Evolutionary conservation across 2,329 filamentous ascomycete species (phyloP).

Genomic region (Botryotinia calthae): DNA sequence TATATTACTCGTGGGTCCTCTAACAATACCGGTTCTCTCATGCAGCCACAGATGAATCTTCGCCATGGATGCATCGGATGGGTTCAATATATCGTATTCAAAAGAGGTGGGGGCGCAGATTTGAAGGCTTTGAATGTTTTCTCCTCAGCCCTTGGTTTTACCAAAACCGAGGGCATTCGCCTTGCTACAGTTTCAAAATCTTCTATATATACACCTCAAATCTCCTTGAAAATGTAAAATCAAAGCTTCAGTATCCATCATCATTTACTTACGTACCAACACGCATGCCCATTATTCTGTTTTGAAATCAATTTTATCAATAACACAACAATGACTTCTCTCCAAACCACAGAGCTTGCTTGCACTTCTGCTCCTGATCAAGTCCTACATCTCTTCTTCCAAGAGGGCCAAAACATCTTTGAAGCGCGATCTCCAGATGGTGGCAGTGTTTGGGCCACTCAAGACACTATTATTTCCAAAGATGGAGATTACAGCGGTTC

Average conservation of each 20-base stretch:
- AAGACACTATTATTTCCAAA: constrained; percentile 16
- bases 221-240: background rate
- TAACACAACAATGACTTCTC: constrained; percentile 3
- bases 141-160: background rate
- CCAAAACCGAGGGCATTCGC: background rate
- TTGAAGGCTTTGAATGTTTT: background rate
- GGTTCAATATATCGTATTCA: background rate
- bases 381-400: constrained; percentile 12
- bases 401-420: background rate
- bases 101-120: background rate
- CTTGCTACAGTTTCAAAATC: background rate
- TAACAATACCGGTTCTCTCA: background rate
- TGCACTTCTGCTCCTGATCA: constrained; percentile 8
- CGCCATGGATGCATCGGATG: background rate
- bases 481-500: constrained; percentile 6
- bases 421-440: constrained; percentile 18
- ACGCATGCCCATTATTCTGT: background rate
- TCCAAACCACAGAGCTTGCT: constrained; percentile 11
- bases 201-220: constrained; percentile 10
- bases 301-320: background rate
- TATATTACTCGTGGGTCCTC: background rate
- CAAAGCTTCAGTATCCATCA: background rate
- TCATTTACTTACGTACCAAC: background rate
- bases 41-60: background rate
- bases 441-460: constrained; percentile 2